A percentile compares a stretch with the other conserved stretches of the same genome.
These are phyloP conservation scores for Clitoria ternatea DNA, from an alignment of 306 rosid species.

Conservation along the genomic window DNA sequence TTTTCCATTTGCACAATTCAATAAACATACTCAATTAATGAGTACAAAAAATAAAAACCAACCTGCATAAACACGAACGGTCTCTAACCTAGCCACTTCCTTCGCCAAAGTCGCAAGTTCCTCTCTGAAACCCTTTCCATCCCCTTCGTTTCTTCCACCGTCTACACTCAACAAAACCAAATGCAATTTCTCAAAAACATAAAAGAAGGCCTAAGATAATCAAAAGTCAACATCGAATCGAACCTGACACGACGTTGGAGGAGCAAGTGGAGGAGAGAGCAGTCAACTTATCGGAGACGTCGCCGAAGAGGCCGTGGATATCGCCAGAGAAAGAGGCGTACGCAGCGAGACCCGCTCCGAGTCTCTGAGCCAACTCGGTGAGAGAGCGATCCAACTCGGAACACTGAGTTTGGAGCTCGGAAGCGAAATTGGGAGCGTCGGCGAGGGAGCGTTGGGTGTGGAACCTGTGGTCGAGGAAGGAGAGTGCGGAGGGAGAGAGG, in stretches of 20 bases:
- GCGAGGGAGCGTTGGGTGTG: slow-evolving; percentile 28
- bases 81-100: slow-evolving; percentile 85
- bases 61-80: slow-evolving; percentile 84
- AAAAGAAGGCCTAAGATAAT: background rate
- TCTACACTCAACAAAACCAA: slow-evolving; percentile 30
- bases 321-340: slow-evolving; percentile 62
- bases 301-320: slow-evolving; percentile 40
- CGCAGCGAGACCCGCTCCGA: slow-evolving; percentile 47
- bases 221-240: background rate
- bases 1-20: slow-evolving; percentile 2
- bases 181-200: slow-evolving; percentile 16
- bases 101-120: slow-evolving; percentile 86
- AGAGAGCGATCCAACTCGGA: slow-evolving; percentile 57
- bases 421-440: slow-evolving; percentile 41
- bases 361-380: slow-evolving; percentile 51
- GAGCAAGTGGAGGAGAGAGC: slow-evolving; percentile 47
- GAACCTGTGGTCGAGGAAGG: slow-evolving; percentile 55
- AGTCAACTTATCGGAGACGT: slow-evolving; percentile 38
- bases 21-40: background rate
- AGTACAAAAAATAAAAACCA: background rate
- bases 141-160: slow-evolving; percentile 37
- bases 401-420: slow-evolving; percentile 64
- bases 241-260: slow-evolving; percentile 37
- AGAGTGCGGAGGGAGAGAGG: slow-evolving; percentile 52
- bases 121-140: slow-evolving; percentile 60